Conservation (phyloP, 306 rosid species). For the Echinosophora koreensis region DNA sequence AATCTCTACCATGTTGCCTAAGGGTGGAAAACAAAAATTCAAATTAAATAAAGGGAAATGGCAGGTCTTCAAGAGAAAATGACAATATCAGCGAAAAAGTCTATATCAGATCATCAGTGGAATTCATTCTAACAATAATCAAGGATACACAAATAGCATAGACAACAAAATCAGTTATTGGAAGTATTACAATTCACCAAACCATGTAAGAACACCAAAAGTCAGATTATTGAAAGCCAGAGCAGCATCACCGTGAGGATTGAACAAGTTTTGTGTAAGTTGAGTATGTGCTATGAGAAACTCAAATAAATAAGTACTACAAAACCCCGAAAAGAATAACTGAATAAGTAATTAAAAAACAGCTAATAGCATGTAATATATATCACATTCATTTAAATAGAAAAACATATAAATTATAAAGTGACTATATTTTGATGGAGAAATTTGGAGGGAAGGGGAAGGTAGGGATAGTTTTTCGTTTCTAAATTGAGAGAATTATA, state of each 20-base stretch:
- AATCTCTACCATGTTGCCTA: constrained; percentile 54
- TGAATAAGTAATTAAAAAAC: background rate
- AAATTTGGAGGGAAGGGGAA: too few relatives aligned
- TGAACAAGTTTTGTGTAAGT: constrained; percentile 22
- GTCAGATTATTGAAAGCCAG: constrained; percentile 5
- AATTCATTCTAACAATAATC: constrained; percentile 20
- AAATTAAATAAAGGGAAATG: constrained; percentile 21
- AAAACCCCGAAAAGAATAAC: background rate
- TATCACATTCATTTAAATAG: background rate
- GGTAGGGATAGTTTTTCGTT: background rate
- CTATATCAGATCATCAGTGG: background rate
- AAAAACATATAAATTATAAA: background rate
- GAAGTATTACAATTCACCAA: background rate
- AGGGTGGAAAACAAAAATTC: background rate
- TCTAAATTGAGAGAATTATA: background rate
- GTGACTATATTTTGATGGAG: background rate
- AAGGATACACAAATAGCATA: constrained; percentile 13
- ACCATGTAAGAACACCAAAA: constrained; percentile 6
- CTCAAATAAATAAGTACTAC: constrained; percentile 11
- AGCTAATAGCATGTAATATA: background rate
- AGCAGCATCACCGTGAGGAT: constrained; percentile 12
- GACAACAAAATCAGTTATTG: background rate
- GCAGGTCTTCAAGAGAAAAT: constrained; percentile 25
- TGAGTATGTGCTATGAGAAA: constrained; percentile 21
- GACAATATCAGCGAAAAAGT: constrained; percentile 6